Base-by-base conservation (phyloP, 148 eudicot species). In the Vaccinium vitisidaea region DNA sequence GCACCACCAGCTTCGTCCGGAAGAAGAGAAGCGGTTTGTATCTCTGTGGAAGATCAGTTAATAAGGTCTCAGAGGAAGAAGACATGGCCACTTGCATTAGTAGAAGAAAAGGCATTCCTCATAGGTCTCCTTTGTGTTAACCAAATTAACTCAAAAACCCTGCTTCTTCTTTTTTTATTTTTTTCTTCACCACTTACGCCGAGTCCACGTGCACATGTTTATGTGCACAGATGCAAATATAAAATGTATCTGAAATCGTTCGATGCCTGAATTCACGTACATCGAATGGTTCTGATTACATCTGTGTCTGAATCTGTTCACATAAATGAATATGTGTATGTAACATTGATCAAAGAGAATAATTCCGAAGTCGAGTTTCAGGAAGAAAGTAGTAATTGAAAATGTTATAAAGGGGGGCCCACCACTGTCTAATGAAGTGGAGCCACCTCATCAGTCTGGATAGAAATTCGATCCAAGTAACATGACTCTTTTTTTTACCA, bases 61-160 rank as follows among this genome's bases (percentile, higher is more conserved):
- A 79, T 36, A 84, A 86, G 83, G 90, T 93, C 32, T 88, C 91
- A 12, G 95, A 95, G n/a, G 94, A 96, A 69, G 74, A 69, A 73
- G 97, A 94, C 88, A 95, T 96, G 94, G 95, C 97, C 48, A 90
- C 94, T 54, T 93, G 97, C 91, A 94, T 95, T 88, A 96, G 91
- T 86, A 90, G 99, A 91, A 93, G 98, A 89, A 96, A 96, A 91
- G 91, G 99, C 67, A 88, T 93, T 82, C 99, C 99, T 30, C 99
- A 92, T 84, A 92, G 99, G 86, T 96, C 98, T 80, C 98, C 98
- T 56, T 84, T 96, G 80, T 96, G 98, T 83, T 96, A 71, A 86
- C 39, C n/a, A 15, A 39, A 5, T 23, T 18, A 61, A 25, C 5
- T 25, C 27, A 6, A 2, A n/a, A n/a, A 6, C 7, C 12, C 48